Evolutionary conservation across 2,329 filamentous ascomycete species (phyloP).

Genomic region (Sclerotinia nivalis): DNA sequence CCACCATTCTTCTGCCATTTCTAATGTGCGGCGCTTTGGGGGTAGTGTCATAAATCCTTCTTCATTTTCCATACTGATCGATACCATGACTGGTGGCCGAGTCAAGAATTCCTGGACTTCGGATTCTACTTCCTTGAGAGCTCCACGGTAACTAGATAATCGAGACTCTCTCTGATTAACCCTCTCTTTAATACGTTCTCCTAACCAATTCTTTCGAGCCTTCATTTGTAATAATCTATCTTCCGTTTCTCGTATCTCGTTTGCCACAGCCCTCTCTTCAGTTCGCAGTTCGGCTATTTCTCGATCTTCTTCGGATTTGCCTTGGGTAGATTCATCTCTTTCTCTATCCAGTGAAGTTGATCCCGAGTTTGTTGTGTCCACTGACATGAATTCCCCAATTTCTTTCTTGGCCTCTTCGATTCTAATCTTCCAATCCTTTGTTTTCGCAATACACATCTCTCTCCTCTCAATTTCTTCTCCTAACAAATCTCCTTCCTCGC

Average conservation of each 20-base stretch:
- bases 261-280: slow-evolving; percentile 55
- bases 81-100: slow-evolving; percentile 49
- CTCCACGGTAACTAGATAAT: slow-evolving; percentile 70
- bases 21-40: slow-evolving; percentile 64
- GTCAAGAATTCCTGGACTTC: slow-evolving; percentile 61
- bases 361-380: slow-evolving; percentile 23
- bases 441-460: slow-evolving; percentile 57
- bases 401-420: slow-evolving; percentile 30
- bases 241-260: slow-evolving; percentile 67
- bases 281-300: slow-evolving; percentile 61
- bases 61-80: slow-evolving; percentile 38
- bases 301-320: slow-evolving; percentile 52
- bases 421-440: slow-evolving; percentile 55
- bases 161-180: slow-evolving; percentile 68
- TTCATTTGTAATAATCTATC: slow-evolving; percentile 62
- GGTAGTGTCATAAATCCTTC: slow-evolving; percentile 58
- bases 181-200: slow-evolving; percentile 60
- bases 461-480: slow-evolving; percentile 57
- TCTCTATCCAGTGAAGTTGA: slow-evolving; percentile 54
- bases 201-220: slow-evolving; percentile 58
- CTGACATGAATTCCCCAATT: slow-evolving; percentile 17
- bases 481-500: slow-evolving; percentile 65
- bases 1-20: slow-evolving; percentile 73
- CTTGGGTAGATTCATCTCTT: slow-evolving; percentile 52
- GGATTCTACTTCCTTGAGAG: slow-evolving; percentile 64